Conservation (phyloP, 108 stramenopile genomes). For the Fragilariopsis cylindrus region DNA sequence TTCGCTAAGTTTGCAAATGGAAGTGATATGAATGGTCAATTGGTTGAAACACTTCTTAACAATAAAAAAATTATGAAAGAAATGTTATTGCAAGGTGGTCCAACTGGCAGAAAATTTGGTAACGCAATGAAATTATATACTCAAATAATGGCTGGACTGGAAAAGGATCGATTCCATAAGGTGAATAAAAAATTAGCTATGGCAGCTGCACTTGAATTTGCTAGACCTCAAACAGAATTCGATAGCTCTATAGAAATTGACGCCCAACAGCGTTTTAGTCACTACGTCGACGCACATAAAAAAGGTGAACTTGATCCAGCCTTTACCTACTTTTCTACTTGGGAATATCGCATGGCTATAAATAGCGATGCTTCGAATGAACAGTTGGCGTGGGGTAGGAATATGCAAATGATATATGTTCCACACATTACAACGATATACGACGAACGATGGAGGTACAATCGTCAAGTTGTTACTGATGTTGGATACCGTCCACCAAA, state of each 20-base stretch:
- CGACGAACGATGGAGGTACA: conserved; percentile 44
- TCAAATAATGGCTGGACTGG: conserved; percentile 33
- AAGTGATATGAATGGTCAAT: conserved; percentile 30
- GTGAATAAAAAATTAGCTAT: conserved; percentile 47
- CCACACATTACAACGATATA: conserved; percentile 51
- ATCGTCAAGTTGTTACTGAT: conserved; percentile 35
- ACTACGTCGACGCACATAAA: conserved; percentile 50
- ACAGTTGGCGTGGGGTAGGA: conserved; percentile 46
- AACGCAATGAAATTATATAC: conserved; percentile 41
- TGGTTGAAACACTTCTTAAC: conserved; percentile 47
- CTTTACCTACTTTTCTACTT: conserved; percentile 41
- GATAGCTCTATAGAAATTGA: conserved; percentile 36
- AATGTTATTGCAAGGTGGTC: conserved; percentile 40
- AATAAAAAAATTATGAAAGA: conserved; percentile 43
- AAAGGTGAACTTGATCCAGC: conserved; percentile 48
- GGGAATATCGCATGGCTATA: conserved; percentile 49
- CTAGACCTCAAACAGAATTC: conserved; percentile 32
- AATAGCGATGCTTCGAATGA: conserved; percentile 50
- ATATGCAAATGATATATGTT: conserved; percentile 47
- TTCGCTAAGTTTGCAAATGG: conserved; percentile 42
- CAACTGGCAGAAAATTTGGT: conserved; percentile 37
- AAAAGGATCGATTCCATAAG: conserved; percentile 46
- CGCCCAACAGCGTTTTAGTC: conserved; percentile 46
- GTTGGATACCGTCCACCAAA: conserved; percentile 43
- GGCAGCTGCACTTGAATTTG: conserved; percentile 50